phyloP scores from a whole-genome alignment of 2,329 filamentous ascomycete genomes.

The Periconia macrospinosa region DNA sequence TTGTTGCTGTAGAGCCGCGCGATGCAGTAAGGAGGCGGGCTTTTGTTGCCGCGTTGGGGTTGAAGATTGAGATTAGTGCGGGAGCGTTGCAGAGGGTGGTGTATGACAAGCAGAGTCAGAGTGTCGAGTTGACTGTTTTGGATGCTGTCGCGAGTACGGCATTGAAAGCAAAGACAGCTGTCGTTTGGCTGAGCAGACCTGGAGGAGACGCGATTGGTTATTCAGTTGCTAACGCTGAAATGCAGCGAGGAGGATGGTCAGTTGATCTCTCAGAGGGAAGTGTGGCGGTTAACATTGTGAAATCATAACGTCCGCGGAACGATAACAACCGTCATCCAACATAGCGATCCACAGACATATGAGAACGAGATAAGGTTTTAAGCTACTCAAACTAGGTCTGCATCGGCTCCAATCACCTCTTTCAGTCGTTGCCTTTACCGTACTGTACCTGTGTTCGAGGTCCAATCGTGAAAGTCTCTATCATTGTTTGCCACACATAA shows the following conservation, averaged over 20 bases:
- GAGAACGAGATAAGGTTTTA: too few relatives aligned
- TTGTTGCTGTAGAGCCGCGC: constrained; percentile 44
- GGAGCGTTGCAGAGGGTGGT: constrained; percentile 19
- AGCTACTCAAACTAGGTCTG: too few relatives aligned
- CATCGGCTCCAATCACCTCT: too few relatives aligned
- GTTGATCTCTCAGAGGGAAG: constrained; percentile 15
- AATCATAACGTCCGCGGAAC: neutral
- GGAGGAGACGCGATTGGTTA: constrained; percentile 7
- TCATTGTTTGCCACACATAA: too few relatives aligned
- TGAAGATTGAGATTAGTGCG: constrained; percentile 33
- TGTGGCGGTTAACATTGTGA: constrained; percentile 14
- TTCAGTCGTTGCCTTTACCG: too few relatives aligned
- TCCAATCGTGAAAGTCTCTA: too few relatives aligned
- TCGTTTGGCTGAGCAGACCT: constrained; percentile 23
- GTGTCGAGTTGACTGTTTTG: constrained; percentile 12
- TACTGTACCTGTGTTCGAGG: too few relatives aligned
- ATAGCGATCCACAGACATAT: too few relatives aligned
- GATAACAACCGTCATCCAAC: too few relatives aligned
- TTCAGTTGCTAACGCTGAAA: constrained; percentile 11
- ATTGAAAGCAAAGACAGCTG: constrained; percentile 15
- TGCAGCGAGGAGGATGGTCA: constrained; percentile 18
- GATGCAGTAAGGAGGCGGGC: constrained; percentile 54
- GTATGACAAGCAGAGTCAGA: constrained; percentile 9
- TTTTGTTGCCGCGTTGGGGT: constrained; percentile 52
- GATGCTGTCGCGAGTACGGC: constrained; percentile 9